Percentiles rank a stretch among this genome's conserved stretches.
These are phyloP conservation scores for Aspergillus sp. DNA, from an alignment of 2,329 filamentous ascomycete genomes.

Conservation along the genomic window DNA sequence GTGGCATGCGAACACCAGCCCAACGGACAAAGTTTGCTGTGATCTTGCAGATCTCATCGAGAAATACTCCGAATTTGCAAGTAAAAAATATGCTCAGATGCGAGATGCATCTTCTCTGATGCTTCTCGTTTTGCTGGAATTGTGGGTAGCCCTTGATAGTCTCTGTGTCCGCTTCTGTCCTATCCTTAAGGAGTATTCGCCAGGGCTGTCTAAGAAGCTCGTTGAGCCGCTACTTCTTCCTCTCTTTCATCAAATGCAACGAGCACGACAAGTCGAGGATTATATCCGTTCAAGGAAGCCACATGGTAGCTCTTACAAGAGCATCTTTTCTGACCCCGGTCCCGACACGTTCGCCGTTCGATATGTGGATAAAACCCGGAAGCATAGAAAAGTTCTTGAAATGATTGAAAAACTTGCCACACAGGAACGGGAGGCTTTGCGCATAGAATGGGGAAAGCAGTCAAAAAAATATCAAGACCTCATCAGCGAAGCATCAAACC, in stretches of 20 bases:
- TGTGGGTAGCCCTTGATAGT: conserved; percentile 58
- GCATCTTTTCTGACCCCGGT: conserved; percentile 37
- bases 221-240: conserved; percentile 51
- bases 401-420: conserved; percentile 3
- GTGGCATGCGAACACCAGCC: conserved; percentile 31
- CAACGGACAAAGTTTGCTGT: conserved; percentile 21
- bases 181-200: conserved; percentile 47
- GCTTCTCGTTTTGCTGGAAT: conserved; percentile 53
- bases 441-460: conserved; percentile 1
- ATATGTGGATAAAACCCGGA: conserved; percentile 45
- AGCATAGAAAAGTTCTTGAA: conserved; percentile 34
- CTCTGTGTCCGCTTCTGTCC: conserved; percentile 38
- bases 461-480: conserved; percentile 7
- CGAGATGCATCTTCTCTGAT: conserved; percentile 53
- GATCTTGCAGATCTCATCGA: conserved; percentile 20
- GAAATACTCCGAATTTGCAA: conserved; percentile 33
- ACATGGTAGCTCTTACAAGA: conserved; percentile 42
- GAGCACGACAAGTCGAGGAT: conserved; percentile 8
- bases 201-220: conserved; percentile 40
- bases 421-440: background rate
- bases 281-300: conserved; percentile 13
- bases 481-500: background rate
- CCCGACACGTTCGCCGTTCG: conserved; percentile 43
- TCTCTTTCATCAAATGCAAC: conserved; percentile 21
- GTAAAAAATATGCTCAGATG: conserved; percentile 34